Percentiles rank a stretch among this genome's conserved stretches.
These are phyloP conservation scores for Penicillium robsamsonii DNA, from an alignment of 495 filamentous ascomycete species.

Conservation along the genomic window DNA sequence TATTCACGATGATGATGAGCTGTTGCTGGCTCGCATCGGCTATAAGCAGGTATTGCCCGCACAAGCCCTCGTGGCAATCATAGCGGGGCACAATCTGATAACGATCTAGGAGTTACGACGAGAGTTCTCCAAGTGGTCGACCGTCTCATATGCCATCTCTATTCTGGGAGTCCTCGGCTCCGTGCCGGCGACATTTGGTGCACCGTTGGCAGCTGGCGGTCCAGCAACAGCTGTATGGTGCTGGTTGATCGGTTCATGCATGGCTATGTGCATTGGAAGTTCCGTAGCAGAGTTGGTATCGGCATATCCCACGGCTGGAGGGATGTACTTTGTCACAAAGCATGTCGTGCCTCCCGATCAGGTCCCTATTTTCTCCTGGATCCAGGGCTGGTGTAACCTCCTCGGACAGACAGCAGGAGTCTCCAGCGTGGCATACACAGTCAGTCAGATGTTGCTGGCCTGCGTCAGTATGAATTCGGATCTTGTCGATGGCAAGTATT, in stretches of 20 bases:
- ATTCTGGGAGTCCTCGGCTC: constrained; percentile 69
- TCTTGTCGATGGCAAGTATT: constrained; percentile 43
- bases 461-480: constrained; percentile 56
- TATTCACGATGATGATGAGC: constrained; percentile 63
- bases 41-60: constrained; percentile 59
- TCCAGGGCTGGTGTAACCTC: constrained; percentile 63
- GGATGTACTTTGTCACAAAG: constrained; percentile 65
- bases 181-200: constrained; percentile 65
- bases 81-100: constrained; percentile 8
- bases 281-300: constrained; percentile 63
- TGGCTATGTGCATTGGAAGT: constrained; percentile 66
- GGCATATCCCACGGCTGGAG: constrained; percentile 61
- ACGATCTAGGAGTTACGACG: constrained; percentile 54
- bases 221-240: constrained; percentile 71
- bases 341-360: constrained; percentile 56
- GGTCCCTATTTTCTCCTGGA: constrained; percentile 58
- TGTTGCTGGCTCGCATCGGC: constrained; percentile 62
- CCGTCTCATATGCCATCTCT: constrained; percentile 71
- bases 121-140: constrained; percentile 73
- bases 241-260: constrained; percentile 66
- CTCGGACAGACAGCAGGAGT: constrained; percentile 61
- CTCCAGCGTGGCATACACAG: constrained; percentile 54
- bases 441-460: constrained; percentile 59
- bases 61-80: background rate
- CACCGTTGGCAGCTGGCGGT: constrained; percentile 62